Conservation (phyloP, 352 stramenopile genomes). For the Globisporangium splendens region DNA sequence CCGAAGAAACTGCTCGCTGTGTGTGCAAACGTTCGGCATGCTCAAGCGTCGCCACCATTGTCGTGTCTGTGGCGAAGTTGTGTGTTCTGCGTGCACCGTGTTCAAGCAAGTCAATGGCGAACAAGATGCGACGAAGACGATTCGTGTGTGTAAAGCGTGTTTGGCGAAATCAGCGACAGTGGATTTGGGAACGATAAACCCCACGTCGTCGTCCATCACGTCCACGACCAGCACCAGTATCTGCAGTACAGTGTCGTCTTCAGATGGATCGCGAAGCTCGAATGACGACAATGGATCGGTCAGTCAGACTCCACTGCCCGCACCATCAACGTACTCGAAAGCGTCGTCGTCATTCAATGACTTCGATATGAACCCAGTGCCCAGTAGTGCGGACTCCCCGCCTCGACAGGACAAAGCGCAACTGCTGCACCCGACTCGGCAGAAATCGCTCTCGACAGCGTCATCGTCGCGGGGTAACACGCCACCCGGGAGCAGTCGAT, state of each 20-base stretch:
- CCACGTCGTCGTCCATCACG: conserved; percentile 22
- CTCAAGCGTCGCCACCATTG: conserved; percentile 85
- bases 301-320: background rate
- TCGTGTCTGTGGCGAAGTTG: conserved; percentile 83
- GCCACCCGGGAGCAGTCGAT: conserved; percentile 27
- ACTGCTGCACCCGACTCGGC: conserved; percentile 12
- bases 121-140: conserved; percentile 41
- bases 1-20: conserved; percentile 78
- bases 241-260: conserved; percentile 42
- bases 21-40: conserved; percentile 73
- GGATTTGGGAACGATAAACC: conserved; percentile 11
- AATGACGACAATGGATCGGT: conserved; percentile 16
- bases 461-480: conserved; percentile 19
- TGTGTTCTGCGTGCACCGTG: conserved; percentile 74
- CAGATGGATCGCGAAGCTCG: conserved; percentile 34
- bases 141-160: conserved; percentile 81
- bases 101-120: conserved; percentile 71
- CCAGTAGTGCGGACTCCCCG: background rate
- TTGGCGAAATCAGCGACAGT: conserved; percentile 52
- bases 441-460: conserved; percentile 19
- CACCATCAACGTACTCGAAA: conserved; percentile 20
- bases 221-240: conserved; percentile 21
- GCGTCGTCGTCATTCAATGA: conserved; percentile 44
- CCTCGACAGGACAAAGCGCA: conserved; percentile 11
- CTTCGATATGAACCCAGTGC: conserved; percentile 36